Base-by-base conservation (phyloP, 371 early-diverging fungal species). In the Mucor irregularis region DNA sequence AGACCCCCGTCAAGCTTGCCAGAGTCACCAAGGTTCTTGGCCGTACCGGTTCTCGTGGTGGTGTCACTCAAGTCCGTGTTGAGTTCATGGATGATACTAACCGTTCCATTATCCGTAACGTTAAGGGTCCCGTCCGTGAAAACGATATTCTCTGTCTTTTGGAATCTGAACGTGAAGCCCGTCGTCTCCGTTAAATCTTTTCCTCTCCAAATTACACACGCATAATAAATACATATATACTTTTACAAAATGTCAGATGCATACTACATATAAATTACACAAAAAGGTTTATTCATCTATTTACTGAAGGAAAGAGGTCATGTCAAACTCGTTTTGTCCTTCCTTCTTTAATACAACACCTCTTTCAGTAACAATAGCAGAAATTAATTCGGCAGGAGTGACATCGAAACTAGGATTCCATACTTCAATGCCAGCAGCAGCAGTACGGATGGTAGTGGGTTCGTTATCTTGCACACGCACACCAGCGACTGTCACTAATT, bases 91-190 rank as follows among this genome's bases (percentile, higher is more conserved):
- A 96, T 80, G 96, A 96, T 69, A 77, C 87, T 69, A 76, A 78
- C 83, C 95, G 98, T 62, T 90, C 92, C 75, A 96, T 98, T 83
- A 94, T 98, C 82, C 94, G 98, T 76, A 98, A 98, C 85, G 98
- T 98, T 71, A 95, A 94, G 86, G 98, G 98, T 55, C 98, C 98
- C 68, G 97, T 98, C 67, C 92, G 95, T 68, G 97, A 96, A 54
- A 86, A 90, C 86, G 95, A 97, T 76, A 90, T 96, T 64, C 82
- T 97, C 64, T 91, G 94, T 82, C 90, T 97, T 51, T 87, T 97
- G 78, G 98, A 98, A 84, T 94, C 96, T 62, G 98, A 98, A 85
- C 96, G 98, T 86, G 98, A 98, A 81, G 98, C 98, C 65, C 93
- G 98, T 70, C 93, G 98, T 78, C 95, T 98, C 69, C 92, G 97